A percentile compares a stretch with the other conserved stretches of the same genome.
phyloP scores from a whole-genome alignment of 345 rosid genomes.

The Cardamine chenopodiifolia region DNA sequence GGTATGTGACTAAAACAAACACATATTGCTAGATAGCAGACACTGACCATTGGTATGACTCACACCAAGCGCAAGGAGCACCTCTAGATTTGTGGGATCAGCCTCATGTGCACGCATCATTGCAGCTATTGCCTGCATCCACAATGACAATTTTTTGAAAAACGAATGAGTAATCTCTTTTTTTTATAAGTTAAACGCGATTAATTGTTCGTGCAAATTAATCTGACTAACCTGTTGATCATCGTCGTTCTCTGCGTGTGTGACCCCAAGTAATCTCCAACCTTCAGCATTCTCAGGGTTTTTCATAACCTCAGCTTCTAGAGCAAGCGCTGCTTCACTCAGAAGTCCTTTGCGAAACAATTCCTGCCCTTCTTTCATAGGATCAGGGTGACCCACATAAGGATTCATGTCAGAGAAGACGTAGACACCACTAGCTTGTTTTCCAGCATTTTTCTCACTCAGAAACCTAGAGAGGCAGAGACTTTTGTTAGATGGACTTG shows the following conservation, averaged over 20 bases:
- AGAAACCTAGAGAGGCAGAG: slow-evolving; percentile 54
- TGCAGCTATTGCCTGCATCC: slow-evolving; percentile 94
- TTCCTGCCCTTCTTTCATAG: slow-evolving; percentile 95
- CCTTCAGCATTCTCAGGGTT: slow-evolving; percentile 97
- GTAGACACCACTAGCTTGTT: slow-evolving; percentile 80
- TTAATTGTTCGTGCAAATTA: not conserved
- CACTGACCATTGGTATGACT: slow-evolving; percentile 97
- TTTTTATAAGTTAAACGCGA: not conserved
- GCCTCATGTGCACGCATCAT: slow-evolving; percentile 99
- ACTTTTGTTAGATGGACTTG: slow-evolving; percentile 26
- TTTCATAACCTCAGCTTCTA: slow-evolving; percentile 99
- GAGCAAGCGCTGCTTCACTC: slow-evolving; percentile 98
- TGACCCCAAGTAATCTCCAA: slow-evolving; percentile 98
- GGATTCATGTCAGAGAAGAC: slow-evolving; percentile 99
- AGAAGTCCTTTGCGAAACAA: slow-evolving; percentile 96
- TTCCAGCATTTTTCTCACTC: slow-evolving; percentile 68
- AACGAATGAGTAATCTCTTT: not conserved
- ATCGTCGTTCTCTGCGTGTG: slow-evolving; percentile 98
- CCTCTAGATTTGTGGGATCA: slow-evolving; percentile 93
- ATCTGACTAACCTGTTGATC: slow-evolving; percentile 85
- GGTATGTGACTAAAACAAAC: slow-evolving; percentile 23
- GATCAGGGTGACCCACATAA: slow-evolving; percentile 96
- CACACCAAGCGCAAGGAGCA: slow-evolving; percentile 98
- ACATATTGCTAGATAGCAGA: slow-evolving; percentile 9
- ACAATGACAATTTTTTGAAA: slow-evolving; percentile 8